phyloP scores from a whole-genome alignment of 305 asterid species.

The Salvia sclarea region DNA sequence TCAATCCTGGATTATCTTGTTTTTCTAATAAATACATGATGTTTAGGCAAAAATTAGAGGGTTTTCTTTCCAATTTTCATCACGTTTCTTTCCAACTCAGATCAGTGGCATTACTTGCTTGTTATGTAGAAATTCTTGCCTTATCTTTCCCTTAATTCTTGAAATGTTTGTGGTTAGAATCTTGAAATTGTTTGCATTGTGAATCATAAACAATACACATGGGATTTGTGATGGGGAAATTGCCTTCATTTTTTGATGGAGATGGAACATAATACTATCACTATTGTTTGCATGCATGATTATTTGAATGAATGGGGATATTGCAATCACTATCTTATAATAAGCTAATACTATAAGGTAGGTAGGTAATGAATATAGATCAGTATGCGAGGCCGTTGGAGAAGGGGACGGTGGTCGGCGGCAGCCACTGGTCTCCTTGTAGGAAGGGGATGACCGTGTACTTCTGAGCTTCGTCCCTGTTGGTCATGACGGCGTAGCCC shows the following conservation, averaged over 20 bases:
- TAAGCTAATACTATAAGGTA: too few relatives aligned
- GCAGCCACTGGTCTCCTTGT: constrained; percentile 12
- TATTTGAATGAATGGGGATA: too few relatives aligned
- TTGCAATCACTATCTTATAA: too few relatives aligned
- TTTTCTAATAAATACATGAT: constrained; percentile 24
- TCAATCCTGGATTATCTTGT: constrained; percentile 26
- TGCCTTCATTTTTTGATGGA: background rate
- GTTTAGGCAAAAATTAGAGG: background rate
- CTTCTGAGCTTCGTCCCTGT: background rate
- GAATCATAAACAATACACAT: too few relatives aligned
- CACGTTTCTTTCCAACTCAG: background rate
- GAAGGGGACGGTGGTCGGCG: constrained; percentile 16
- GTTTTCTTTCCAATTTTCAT: background rate
- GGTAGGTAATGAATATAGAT: too few relatives aligned
- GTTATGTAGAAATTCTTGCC: background rate
- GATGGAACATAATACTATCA: too few relatives aligned
- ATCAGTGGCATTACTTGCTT: background rate
- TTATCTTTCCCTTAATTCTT: background rate
- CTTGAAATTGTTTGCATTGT: too few relatives aligned
- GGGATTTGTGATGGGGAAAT: too few relatives aligned
- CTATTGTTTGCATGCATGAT: background rate
- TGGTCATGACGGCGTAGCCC: background rate
- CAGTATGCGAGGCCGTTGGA: background rate
- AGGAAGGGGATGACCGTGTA: constrained; percentile 1
- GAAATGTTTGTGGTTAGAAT: background rate